Percentiles rank a stretch among this genome's conserved stretches.
phyloP scores from a whole-genome alignment of 2,329 filamentous ascomycete species.

The Beauveria caledonica region DNA sequence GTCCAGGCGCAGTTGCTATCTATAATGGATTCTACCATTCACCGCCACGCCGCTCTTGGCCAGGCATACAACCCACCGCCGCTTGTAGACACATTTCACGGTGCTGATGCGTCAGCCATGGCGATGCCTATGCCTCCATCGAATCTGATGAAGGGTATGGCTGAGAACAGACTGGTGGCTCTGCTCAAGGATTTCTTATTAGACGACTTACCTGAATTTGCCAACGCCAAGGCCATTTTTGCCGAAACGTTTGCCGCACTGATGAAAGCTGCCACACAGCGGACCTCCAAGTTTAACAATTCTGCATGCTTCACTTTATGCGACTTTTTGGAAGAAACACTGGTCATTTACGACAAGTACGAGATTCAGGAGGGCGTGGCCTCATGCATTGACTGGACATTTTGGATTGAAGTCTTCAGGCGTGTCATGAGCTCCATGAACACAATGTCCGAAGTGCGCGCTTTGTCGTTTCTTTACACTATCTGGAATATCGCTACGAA shows the following conservation, averaged over 20 bases:
- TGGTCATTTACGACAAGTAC: constrained; percentile 51
- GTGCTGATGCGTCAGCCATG: constrained; percentile 58
- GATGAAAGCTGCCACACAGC: constrained; percentile 64
- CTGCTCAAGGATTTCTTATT: constrained; percentile 72
- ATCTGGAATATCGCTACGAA: constrained; percentile 67
- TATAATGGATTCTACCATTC: constrained; percentile 74
- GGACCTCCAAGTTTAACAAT: constrained; percentile 73
- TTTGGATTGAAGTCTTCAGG: constrained; percentile 76
- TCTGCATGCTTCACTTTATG: constrained; percentile 82
- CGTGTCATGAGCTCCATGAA: constrained; percentile 77
- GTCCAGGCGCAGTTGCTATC: constrained; percentile 76
- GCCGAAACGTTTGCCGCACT: constrained; percentile 66
- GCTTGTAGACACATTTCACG: constrained; percentile 36
- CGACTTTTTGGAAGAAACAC: constrained; percentile 78
- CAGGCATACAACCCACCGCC: constrained; percentile 30
- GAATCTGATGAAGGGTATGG: constrained; percentile 72
- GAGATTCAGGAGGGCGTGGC: constrained; percentile 32
- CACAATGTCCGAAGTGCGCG: constrained; percentile 79
- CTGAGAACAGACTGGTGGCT: constrained; percentile 79
- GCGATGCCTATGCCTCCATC: constrained; percentile 54
- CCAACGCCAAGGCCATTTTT: constrained; percentile 56
- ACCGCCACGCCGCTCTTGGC: constrained; percentile 56
- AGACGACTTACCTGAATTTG: constrained; percentile 30
- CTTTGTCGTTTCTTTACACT: constrained; percentile 73
- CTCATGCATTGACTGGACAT: constrained; percentile 63